Conservation (phyloP, 805 yeast genomes). For the Yarrowia porcina region DNA sequence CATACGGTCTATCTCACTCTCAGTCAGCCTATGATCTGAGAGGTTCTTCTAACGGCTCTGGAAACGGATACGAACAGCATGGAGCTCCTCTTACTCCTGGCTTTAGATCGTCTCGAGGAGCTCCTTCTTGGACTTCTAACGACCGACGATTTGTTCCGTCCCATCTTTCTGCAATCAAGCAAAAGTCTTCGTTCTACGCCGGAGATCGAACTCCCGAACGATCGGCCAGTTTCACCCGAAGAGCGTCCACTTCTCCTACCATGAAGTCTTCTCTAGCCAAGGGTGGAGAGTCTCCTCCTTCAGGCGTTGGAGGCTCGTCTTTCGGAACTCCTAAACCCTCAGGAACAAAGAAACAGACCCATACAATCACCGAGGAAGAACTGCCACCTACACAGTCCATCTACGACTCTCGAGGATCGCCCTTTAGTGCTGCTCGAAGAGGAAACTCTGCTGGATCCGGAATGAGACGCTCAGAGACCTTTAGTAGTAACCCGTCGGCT, state of each 20-base stretch:
- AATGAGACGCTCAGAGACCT: conserved; percentile 13
- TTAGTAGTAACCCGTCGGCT: not conserved
- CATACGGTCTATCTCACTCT: not conserved
- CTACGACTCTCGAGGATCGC: conserved; percentile 30
- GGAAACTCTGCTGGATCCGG: not conserved
- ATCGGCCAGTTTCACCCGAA: not conserved
- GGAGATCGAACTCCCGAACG: conserved; percentile 18
- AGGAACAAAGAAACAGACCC: conserved; percentile 28
- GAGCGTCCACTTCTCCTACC: conserved; percentile 9
- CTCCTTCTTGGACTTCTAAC: conserved; percentile 26
- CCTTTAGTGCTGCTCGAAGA: conserved; percentile 20
- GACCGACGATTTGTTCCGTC: conserved; percentile 27
- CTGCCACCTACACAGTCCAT: conserved; percentile 31
- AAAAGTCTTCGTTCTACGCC: conserved; percentile 26
- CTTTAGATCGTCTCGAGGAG: conserved; percentile 9
- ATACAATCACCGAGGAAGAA: conserved; percentile 30
- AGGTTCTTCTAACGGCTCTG: not conserved
- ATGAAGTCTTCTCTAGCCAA: conserved; percentile 4
- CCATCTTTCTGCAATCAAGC: conserved; percentile 17
- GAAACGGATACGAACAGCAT: not conserved
- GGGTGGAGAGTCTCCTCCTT: conserved; percentile 7
- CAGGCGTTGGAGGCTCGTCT: conserved; percentile 28
- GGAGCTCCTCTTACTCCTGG: conserved; percentile 20
- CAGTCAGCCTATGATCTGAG: conserved; percentile 24
- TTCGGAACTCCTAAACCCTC: conserved; percentile 35